These are phyloP conservation scores for Starmerella stigmatis DNA, from an alignment of 805 yeast genomes.

Conservation along the genomic window DNA sequence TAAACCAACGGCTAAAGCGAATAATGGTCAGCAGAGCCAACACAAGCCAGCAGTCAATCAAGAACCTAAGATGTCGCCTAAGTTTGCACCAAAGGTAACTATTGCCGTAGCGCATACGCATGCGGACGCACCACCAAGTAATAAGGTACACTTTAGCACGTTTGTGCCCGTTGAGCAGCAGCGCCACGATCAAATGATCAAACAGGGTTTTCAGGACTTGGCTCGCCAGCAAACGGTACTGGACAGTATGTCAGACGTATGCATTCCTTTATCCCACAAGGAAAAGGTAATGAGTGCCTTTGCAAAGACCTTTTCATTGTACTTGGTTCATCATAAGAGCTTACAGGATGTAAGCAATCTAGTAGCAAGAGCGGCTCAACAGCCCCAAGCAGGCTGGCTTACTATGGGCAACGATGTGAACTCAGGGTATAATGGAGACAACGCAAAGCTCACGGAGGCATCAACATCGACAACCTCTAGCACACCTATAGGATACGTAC, in stretches of 20 bases:
- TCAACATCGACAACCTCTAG: not conserved
- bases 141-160: not conserved
- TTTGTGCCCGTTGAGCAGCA: not conserved
- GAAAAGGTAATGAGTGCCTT: slow-evolving; percentile 4
- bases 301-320: not conserved
- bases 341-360: slow-evolving; percentile 10
- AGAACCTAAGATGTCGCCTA: not conserved
- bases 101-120: not conserved
- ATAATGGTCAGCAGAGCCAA: not conserved
- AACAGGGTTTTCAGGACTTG: slow-evolving; percentile 6
- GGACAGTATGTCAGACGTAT: not conserved
- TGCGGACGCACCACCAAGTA: not conserved
- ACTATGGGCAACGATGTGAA: slow-evolving; percentile 17
- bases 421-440: slow-evolving; percentile 13
- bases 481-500: not conserved
- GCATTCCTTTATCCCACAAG: slow-evolving; percentile 14
- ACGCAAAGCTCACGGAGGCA: not conserved
- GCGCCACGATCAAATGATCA: not conserved
- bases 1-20: not conserved
- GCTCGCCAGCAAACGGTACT: slow-evolving; percentile 10
- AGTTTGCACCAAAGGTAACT: not conserved
- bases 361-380: not conserved
- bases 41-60: not conserved
- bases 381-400: slow-evolving; percentile 13
- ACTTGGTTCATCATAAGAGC: slow-evolving; percentile 5